Evolutionary conservation across 768 basidiomycete species (phyloP).

Genomic region (Xanthoconium purpureum): DNA sequence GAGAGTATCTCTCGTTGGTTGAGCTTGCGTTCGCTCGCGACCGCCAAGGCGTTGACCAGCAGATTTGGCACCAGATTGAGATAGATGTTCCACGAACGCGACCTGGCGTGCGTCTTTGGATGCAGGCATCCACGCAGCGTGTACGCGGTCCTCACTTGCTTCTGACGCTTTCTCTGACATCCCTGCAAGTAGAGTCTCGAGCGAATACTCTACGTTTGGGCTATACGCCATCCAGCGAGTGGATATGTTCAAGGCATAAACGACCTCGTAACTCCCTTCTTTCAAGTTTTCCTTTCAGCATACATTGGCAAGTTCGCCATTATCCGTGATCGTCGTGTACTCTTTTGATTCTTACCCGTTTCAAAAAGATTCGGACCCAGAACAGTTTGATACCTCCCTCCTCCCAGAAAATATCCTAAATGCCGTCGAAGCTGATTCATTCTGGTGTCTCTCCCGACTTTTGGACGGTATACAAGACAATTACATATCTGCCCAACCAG

Average conservation of each 20-base stretch:
- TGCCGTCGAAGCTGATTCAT: conserved; percentile 94
- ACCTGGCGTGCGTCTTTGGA: conserved; percentile 90
- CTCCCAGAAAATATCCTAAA: conserved; percentile 69
- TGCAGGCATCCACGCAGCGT: conserved; percentile 84
- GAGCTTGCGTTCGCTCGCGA: conserved; percentile 87
- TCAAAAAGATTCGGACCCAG: conserved; percentile 80
- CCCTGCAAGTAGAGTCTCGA: conserved; percentile 70
- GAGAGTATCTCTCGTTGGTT: conserved; percentile 88
- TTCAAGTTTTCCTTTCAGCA: conserved; percentile 92
- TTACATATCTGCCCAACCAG: conserved; percentile 95
- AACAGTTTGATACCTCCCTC: conserved; percentile 75
- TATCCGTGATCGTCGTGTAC: not conserved
- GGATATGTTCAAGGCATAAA: conserved; percentile 99
- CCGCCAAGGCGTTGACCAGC: conserved; percentile 83
- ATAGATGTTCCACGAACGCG: conserved; percentile 96
- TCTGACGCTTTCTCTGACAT: conserved; percentile 14
- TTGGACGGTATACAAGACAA: conserved; percentile 98
- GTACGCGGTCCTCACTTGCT: conserved; percentile 42
- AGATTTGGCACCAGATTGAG: conserved; percentile 99
- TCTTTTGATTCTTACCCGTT: conserved; percentile 1
- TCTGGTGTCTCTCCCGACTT: conserved; percentile 95
- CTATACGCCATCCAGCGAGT: conserved; percentile 95
- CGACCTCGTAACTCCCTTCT: conserved; percentile 96
- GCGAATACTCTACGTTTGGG: conserved; percentile 97
- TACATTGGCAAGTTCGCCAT: conserved; percentile 71